Percentiles rank a stretch among this genome's conserved stretches.
Evolutionary conservation across 441 rosid genomes (phyloP).

Genomic region (Populus hybrid): DNA sequence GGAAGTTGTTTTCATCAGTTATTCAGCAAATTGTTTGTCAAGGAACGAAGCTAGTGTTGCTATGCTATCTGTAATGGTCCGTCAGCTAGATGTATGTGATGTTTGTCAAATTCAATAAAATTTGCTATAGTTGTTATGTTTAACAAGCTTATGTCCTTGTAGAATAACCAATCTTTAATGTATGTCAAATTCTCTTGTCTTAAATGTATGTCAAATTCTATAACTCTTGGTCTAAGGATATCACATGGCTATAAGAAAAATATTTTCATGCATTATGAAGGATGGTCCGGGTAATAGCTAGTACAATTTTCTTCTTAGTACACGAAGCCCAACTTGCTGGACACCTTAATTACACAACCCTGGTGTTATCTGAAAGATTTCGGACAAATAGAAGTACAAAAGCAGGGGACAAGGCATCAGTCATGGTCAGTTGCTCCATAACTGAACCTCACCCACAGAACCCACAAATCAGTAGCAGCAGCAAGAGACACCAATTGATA

Average conservation of each 20-base stretch:
- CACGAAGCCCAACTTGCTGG: background rate
- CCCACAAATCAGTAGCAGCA: background rate
- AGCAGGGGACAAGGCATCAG: background rate
- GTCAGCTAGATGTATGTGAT: too few species aligned
- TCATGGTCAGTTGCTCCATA: background rate
- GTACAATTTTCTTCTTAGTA: too few species aligned
- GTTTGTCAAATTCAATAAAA: background rate
- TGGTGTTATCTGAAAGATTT: background rate
- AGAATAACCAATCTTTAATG: background rate
- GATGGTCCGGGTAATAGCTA: too few species aligned
- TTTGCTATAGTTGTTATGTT: background rate
- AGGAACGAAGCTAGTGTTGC: background rate
- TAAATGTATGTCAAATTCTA: background rate
- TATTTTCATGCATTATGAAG: background rate
- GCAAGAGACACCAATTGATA: background rate
- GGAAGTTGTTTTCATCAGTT: too few species aligned
- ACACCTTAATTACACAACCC: background rate
- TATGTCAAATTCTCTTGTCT: background rate
- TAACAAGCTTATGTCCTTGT: background rate
- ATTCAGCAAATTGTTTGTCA: too few species aligned
- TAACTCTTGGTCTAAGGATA: background rate
- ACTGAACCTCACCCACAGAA: constrained; percentile 6
- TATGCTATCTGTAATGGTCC: too few species aligned
- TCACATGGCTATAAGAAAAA: background rate
- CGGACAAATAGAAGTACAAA: background rate